A percentile compares a stretch with the other conserved stretches of the same genome.
Evolutionary conservation across 495 filamentous ascomycete species (phyloP).

Genomic region (Gamarada debralockiae): DNA sequence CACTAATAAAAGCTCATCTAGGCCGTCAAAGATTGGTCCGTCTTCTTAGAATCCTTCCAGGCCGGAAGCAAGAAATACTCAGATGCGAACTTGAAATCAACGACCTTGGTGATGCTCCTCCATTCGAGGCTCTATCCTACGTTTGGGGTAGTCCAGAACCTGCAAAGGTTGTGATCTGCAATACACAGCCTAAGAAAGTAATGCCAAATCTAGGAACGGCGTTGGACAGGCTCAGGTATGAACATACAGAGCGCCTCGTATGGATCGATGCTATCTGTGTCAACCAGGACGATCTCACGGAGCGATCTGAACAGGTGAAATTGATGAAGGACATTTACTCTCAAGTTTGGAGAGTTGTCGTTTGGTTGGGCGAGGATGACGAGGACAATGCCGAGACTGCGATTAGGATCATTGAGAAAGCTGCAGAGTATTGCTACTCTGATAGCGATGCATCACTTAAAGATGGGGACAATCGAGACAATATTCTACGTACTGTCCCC

Average conservation of each 20-base stretch:
- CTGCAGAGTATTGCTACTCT: not conserved
- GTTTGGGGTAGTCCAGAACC: not conserved
- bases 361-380: not conserved
- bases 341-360: not conserved
- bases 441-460: not conserved
- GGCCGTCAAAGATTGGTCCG: too few relatives aligned
- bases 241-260: not conserved
- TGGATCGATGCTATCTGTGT: too few relatives aligned
- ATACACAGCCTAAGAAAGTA: not conserved
- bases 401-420: not conserved
- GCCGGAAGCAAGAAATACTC: not conserved
- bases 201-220: not conserved
- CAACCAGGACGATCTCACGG: too few relatives aligned
- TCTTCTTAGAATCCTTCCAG: not conserved
- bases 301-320: not conserved
- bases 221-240: not conserved
- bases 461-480: not conserved
- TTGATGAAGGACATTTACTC: not conserved
- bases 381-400: not conserved
- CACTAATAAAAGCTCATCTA: too few relatives aligned
- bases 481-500: not conserved
- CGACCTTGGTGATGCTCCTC: not conserved
- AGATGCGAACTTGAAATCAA: not conserved
- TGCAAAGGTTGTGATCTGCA: not conserved
- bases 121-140: not conserved